Percentiles rank a stretch among this genome's conserved stretches.
phyloP scores from a whole-genome alignment of 2,329 filamentous ascomycete species.

The Pseudocercospora fuligena region DNA sequence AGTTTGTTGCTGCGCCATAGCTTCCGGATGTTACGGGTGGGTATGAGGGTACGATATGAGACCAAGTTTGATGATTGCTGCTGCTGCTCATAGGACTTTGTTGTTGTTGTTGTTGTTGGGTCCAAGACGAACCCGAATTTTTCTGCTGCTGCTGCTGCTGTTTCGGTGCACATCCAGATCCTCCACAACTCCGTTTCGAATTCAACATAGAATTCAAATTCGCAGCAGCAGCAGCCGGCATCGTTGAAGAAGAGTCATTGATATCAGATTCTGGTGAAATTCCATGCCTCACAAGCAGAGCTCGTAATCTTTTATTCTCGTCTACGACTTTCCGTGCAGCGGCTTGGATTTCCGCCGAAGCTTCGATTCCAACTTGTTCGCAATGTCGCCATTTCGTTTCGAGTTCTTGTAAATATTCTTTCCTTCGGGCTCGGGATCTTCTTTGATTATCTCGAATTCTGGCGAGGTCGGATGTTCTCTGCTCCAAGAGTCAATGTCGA shows the following conservation, averaged over 20 bases:
- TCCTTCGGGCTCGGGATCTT: constrained; percentile 73
- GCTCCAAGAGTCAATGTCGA: neutral
- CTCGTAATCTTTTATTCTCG: constrained; percentile 69
- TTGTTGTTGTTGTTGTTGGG: neutral
- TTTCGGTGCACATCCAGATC: neutral
- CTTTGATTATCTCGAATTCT: constrained; percentile 79
- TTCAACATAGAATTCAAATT: neutral
- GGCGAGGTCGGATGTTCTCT: constrained; percentile 44
- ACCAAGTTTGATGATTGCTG: neutral
- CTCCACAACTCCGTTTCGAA: neutral
- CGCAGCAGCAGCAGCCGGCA: neutral
- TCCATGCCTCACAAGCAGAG: constrained; percentile 63
- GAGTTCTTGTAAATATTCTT: constrained; percentile 73
- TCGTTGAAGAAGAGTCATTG: constrained; percentile 1
- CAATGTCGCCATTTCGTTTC: constrained; percentile 67
- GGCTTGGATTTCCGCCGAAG: constrained; percentile 71
- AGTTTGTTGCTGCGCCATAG: neutral
- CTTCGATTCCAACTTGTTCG: constrained; percentile 69
- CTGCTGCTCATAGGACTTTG: neutral
- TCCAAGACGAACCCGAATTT: neutral
- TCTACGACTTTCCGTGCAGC: constrained; percentile 71
- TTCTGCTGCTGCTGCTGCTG: neutral
- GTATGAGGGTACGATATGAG: neutral
- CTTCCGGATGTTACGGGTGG: neutral
- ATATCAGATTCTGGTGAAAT: constrained; percentile 60